phyloP scores from a whole-genome alignment of 345 rosid species.

The Citrus cavaleriei region DNA sequence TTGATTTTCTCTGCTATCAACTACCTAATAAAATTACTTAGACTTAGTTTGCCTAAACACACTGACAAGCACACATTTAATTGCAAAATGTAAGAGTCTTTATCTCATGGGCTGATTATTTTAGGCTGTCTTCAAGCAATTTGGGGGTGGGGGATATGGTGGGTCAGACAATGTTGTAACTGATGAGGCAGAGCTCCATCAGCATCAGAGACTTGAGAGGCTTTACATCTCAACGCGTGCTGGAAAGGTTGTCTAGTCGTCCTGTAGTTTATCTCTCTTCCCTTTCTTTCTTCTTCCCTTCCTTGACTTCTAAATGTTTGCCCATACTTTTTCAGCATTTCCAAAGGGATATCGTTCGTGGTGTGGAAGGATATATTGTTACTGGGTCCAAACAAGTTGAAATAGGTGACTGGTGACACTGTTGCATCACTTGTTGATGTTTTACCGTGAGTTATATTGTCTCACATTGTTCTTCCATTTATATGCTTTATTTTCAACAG shows the following conservation, averaged over 20 bases:
- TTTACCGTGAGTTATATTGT: background rate
- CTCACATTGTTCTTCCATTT: conserved; percentile 2
- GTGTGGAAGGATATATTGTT: conserved; percentile 83
- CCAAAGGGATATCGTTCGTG: conserved; percentile 92
- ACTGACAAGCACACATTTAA: background rate
- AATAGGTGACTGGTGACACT: conserved; percentile 50
- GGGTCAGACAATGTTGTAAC: conserved; percentile 60
- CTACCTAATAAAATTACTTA: conserved; percentile 1
- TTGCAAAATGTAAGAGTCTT: background rate
- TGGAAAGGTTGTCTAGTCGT: conserved; percentile 58
- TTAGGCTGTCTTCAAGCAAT: conserved; percentile 92
- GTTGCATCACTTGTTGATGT: background rate
- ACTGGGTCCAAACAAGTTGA: conserved; percentile 91
- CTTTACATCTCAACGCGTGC: conserved; percentile 89
- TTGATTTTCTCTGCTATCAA: background rate
- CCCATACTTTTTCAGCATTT: conserved; percentile 56
- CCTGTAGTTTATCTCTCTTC: background rate
- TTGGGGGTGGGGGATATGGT: conserved; percentile 88
- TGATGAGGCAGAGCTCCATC: conserved; percentile 71
- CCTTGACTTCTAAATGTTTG: conserved; percentile 2
- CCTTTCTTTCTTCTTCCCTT: background rate
- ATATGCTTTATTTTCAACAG: conserved; percentile 32
- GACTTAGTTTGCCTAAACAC: background rate
- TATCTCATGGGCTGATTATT: conserved; percentile 8
- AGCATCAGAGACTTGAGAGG: conserved; percentile 88